Evolutionary conservation across 2,329 filamentous ascomycete genomes (phyloP), one percentile per base, ranked within the genome.

Genomic region (Monosporascus sp.): DNA sequence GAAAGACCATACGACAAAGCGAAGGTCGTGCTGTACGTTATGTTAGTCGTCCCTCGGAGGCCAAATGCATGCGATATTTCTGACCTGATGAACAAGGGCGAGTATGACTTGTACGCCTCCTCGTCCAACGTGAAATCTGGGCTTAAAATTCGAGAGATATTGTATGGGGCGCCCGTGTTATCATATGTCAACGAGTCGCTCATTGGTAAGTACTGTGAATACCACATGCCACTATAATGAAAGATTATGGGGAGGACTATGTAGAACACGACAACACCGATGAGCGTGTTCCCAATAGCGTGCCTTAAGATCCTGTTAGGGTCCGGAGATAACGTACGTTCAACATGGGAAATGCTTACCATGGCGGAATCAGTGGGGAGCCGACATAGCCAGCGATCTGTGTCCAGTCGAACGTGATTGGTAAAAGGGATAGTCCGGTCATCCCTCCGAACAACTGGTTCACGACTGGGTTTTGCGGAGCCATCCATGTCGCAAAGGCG

Each of bases 391-490:
- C 87, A 3, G 84, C 78, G 50, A 89, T 78, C 60, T 89, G 84
- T 5, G 84, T 86, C 86, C 87, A 90, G 72, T 90, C 87, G 63
- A 90, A 89, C 0, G 86, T 89, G 35, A 90, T 81, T 1, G 87
- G 87, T 6, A 90, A 70, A 27, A 90, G 63, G 0, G 83, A 87
- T 3, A 90, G 58, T 0, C 88, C 87, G 0, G 83, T 86, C 48
- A 75, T 76, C 1, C 84, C 85, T 2, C 88, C 88, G 59, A 90
- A 90, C 1, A 90, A 63, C 65, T 90, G 87, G 58, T 90, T 91
- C 39, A 90, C 69, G 9, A 88, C 70, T 0, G 81, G 74, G 54
- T 81, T 89, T 48, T 89, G 75, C 0, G 88, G 88, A 2, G 80
- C 81, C 52, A 89, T 79, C 85, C 87, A 90, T 0, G 87, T 89